Evolutionary conservation across 176 grass and related monocot genomes (phyloP), one percentile per base, ranked within the genome.

Genomic region (Zizania latifolia): DNA sequence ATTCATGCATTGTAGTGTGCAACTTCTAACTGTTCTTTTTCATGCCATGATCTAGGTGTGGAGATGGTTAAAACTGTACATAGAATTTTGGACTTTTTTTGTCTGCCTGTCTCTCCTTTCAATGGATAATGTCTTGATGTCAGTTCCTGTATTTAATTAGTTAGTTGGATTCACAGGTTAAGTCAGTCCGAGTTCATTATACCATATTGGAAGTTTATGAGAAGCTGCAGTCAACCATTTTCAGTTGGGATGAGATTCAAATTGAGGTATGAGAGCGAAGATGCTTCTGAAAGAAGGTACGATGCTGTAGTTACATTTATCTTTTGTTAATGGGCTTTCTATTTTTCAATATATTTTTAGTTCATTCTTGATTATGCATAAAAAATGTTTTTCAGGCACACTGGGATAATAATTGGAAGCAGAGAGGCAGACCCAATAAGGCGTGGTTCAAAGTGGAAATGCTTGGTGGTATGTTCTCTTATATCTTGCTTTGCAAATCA

Each of bases 361-460:
- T 67, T 28, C 50, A n/a, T 23, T 38, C 53, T 60, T 74, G 19
- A 2, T 68, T n/a, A 10, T 23, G 4, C 2, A 3, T 58, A 3
- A 2, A n/a, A 56, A 33, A 54, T 53, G 17, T 65, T 77, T 86
- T 38, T 81, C 76, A 98, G 94, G 81, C 86, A 57, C 57, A 88
- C 78, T 44, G 94, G 91, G 66, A 56, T 94, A 59, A 90, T 98
- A 71, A 84, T 83, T 81, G 94, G 91, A 72, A 94, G 76, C 58
- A 71, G 82, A 34, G 91, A 94, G 27, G 32, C 82, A 38, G 94
- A 89, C 16, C 89, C 79, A 58, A 58, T 92, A 59, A 92, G 86
- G 86, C 82, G 83, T 82, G 89, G 89, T 84, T 98, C 94, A 34
- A 98, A 94, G 80, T 98, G 94, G 94, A 92, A 86, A 92, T 92